phyloP scores from a whole-genome alignment of 106 monocot species.

The Dendrobium huoshanense region DNA sequence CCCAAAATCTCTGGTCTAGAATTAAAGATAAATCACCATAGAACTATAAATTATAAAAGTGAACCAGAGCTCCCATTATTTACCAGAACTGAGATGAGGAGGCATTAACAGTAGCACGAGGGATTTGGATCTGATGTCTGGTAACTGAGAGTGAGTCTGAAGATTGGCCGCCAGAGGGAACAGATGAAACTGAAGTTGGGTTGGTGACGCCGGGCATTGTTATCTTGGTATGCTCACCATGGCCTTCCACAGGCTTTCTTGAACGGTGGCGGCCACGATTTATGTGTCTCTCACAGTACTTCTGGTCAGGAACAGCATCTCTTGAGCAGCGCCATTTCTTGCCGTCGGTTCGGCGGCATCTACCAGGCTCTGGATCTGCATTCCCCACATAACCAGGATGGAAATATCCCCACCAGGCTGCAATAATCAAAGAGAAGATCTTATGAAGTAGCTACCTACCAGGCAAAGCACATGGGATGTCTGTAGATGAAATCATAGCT shows the following conservation, averaged over 20 bases:
- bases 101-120: background rate
- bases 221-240: conserved; percentile 37
- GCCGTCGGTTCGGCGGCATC: conserved; percentile 18
- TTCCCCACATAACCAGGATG: conserved; percentile 8
- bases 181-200: conserved; percentile 18
- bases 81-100: conserved; percentile 1
- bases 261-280: conserved; percentile 18
- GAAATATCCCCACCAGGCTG: conserved; percentile 10
- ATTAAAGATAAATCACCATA: background rate
- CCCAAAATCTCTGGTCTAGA: background rate
- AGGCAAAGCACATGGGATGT: background rate
- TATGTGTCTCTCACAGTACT: conserved; percentile 16
- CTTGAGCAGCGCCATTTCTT: conserved; percentile 22
- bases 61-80: background rate
- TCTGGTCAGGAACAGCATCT: conserved; percentile 14
- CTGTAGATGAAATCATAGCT: background rate
- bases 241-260: conserved; percentile 26
- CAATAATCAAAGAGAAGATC: conserved; percentile 1
- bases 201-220: conserved; percentile 20
- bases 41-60: too few species aligned
- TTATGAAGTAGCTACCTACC: background rate
- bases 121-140: conserved; percentile 19
- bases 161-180: background rate
- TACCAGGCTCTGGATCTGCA: conserved; percentile 15
- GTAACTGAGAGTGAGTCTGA: conserved; percentile 7